These are phyloP conservation scores for Lentinula guzmanii DNA, from an alignment of 768 basidiomycete genomes.

Conservation along the genomic window DNA sequence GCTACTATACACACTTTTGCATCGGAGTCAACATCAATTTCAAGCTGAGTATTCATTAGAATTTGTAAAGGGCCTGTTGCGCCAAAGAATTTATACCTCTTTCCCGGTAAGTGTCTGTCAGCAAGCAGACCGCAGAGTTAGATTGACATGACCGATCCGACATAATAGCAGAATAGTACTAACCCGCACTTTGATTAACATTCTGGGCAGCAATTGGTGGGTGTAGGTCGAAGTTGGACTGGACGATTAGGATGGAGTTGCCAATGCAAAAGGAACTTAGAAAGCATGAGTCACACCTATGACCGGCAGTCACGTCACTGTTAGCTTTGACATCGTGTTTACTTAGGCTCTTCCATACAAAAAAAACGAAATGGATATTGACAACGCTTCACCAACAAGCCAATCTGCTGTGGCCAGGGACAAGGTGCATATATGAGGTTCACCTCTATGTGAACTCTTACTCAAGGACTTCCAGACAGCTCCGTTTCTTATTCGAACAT, in stretches of 20 bases:
- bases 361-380: neutral
- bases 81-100: conserved; percentile 51
- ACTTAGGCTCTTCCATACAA: neutral
- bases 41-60: conserved; percentile 51
- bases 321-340: neutral
- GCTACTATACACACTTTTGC: conserved; percentile 56
- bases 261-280: neutral
- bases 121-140: neutral
- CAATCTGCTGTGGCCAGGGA: conserved; percentile 2
- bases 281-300: neutral
- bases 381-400: neutral
- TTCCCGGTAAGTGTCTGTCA: conserved; percentile 90
- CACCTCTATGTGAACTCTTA: neutral
- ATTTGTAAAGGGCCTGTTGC: conserved; percentile 1
- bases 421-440: neutral
- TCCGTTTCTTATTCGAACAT: conserved; percentile 78
- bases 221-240: neutral
- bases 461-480: conserved; percentile 42
- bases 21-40: conserved; percentile 89
- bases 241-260: neutral
- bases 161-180: neutral
- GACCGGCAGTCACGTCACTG: neutral
- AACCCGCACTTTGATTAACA: neutral
- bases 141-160: neutral
- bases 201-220: neutral